Evolutionary conservation across 371 early-diverging fungal species (phyloP).

Genomic region (Conidiobolus incongruus): DNA sequence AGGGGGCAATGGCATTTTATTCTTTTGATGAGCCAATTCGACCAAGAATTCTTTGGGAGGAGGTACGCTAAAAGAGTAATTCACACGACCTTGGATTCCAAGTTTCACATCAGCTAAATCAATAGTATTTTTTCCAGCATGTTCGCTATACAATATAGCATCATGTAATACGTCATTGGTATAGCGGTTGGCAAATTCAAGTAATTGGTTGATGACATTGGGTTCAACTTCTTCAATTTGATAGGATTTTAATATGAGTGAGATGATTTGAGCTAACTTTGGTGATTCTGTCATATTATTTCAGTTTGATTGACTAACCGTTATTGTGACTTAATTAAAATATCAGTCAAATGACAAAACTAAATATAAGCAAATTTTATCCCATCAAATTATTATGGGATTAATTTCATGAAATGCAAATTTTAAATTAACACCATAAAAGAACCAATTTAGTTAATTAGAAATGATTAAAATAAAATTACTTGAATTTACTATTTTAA

Average conservation of each 20-base stretch:
- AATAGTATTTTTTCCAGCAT: slow-evolving; percentile 64
- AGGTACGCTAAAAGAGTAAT: slow-evolving; percentile 73
- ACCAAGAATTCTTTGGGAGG: slow-evolving; percentile 77
- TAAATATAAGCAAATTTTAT: no score
- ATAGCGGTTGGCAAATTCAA: slow-evolving; percentile 90
- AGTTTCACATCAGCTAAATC: slow-evolving; percentile 79
- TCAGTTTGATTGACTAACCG: neutral
- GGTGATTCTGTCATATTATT: neutral
- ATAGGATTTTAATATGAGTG: slow-evolving; percentile 71
- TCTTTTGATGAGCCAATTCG: slow-evolving; percentile 71
- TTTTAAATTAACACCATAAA: neutral
- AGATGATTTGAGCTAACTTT: slow-evolving; percentile 73
- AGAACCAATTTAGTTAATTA: no score
- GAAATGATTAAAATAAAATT: no score
- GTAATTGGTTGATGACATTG: slow-evolving; percentile 83
- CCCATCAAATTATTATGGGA: neutral
- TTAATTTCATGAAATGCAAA: neutral
- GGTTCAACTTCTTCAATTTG: slow-evolving; percentile 94
- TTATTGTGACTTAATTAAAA: neutral
- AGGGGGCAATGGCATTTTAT: slow-evolving; percentile 66
- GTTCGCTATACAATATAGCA: slow-evolving; percentile 83
- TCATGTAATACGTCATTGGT: slow-evolving; percentile 87
- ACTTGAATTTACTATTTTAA: no score
- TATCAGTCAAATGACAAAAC: neutral
- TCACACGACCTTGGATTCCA: slow-evolving; percentile 75